Percentiles rank a stretch among this genome's conserved stretches.
These are phyloP conservation scores for Monilinia fructicola DNA, from an alignment of 2,329 filamentous ascomycete genomes.

Conservation along the genomic window DNA sequence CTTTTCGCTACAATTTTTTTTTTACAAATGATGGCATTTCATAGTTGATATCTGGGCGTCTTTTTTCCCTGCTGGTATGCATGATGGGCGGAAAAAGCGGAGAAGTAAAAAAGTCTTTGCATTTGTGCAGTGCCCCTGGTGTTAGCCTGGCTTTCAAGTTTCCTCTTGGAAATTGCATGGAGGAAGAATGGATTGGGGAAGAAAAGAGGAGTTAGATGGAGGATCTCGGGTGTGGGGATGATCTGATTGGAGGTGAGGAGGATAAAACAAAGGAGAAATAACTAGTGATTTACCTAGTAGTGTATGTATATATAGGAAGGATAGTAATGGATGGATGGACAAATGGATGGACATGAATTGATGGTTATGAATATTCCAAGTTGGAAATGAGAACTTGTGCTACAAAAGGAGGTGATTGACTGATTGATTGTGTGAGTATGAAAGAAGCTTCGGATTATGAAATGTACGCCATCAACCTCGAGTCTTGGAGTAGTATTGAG, in stretches of 20 bases:
- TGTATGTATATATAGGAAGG: constrained; percentile 16
- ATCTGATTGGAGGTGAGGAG: too few relatives aligned
- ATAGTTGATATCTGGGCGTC: constrained; percentile 16
- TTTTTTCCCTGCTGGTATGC: constrained; percentile 14
- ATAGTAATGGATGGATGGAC: constrained; percentile 14
- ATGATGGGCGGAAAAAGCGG: constrained; percentile 12
- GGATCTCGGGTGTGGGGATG: not conserved
- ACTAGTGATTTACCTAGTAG: not conserved
- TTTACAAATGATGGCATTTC: constrained; percentile 9
- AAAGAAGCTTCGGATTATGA: too few relatives aligned
- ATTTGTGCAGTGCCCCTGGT: constrained; percentile 6
- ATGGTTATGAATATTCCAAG: constrained; percentile 12
- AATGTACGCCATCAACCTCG: too few relatives aligned
- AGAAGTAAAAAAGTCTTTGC: constrained; percentile 10
- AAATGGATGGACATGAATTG: constrained; percentile 5
- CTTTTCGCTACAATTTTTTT: constrained; percentile 12
- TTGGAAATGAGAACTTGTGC: not conserved
- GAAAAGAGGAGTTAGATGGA: not conserved
- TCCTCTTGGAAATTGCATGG: constrained; percentile 8
- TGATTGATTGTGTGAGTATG: not conserved
- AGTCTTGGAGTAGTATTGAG: too few relatives aligned
- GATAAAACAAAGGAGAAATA: not conserved
- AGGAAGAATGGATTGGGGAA: not conserved
- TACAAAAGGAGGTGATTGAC: not conserved
- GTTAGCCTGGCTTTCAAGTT: constrained; percentile 16